These are phyloP conservation scores for Malassezia slooffiae DNA, from an alignment of 1,284 basidiomycete genomes.

Conservation along the genomic window DNA sequence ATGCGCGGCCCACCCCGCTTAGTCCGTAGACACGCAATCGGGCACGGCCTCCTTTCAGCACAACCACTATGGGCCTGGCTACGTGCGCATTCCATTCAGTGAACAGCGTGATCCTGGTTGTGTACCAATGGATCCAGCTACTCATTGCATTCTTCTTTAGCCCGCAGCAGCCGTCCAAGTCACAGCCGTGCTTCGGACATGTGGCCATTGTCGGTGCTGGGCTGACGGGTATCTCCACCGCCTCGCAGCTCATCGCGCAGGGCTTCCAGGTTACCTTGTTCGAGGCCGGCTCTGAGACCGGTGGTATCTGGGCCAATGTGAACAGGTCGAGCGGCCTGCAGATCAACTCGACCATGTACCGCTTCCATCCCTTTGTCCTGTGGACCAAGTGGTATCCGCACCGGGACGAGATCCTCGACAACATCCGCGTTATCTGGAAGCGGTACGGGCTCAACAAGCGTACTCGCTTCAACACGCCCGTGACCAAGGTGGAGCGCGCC, in stretches of 20 bases:
- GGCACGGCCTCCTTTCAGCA: too few species aligned
- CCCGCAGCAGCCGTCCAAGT: slow-evolving; percentile 24
- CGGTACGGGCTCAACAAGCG: slow-evolving; percentile 53
- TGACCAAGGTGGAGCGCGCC: slow-evolving; percentile 38
- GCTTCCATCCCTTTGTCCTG: slow-evolving; percentile 36
- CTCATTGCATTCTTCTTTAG: slow-evolving; percentile 31
- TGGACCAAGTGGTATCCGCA: slow-evolving; percentile 50
- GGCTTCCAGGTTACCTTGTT: slow-evolving; percentile 47
- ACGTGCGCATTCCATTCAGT: too few species aligned
- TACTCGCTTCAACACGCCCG: slow-evolving; percentile 51
- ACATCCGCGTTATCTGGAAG: slow-evolving; percentile 54
- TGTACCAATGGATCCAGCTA: slow-evolving; percentile 37
- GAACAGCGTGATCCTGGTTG: background rate
- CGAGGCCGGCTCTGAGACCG: slow-evolving; percentile 40
- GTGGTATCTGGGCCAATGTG: slow-evolving; percentile 57
- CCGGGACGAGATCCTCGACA: slow-evolving; percentile 55
- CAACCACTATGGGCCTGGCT: background rate
- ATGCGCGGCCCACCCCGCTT: too few species aligned
- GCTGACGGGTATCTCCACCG: slow-evolving; percentile 44
- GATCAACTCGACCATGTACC: slow-evolving; percentile 53
- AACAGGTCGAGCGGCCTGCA: slow-evolving; percentile 57
- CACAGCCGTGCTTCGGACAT: slow-evolving; percentile 31
- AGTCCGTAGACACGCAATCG: too few species aligned
- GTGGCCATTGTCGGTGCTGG: slow-evolving; percentile 47
- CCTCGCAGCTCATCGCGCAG: slow-evolving; percentile 43